These are phyloP conservation scores for Penicillium samsonianum DNA, from an alignment of 495 filamentous ascomycete species.

Conservation along the genomic window DNA sequence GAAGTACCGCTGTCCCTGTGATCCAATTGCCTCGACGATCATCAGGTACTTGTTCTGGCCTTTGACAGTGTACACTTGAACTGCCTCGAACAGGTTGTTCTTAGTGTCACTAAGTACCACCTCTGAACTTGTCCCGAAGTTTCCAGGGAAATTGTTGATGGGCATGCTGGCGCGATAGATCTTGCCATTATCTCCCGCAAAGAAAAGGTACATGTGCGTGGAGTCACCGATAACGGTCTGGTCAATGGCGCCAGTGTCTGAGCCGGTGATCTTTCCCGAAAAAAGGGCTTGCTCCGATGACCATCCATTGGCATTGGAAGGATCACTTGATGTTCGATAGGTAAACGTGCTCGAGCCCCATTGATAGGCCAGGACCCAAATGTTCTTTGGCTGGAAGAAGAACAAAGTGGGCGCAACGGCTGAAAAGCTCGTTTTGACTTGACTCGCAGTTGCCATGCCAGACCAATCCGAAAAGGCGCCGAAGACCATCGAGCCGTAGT, in stretches of 20 bases:
- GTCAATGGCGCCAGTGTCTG: conserved; percentile 55
- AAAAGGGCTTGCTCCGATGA: conserved; percentile 54
- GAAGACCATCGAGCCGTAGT: conserved; percentile 60
- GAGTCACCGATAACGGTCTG: conserved; percentile 51
- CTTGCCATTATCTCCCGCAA: conserved; percentile 63
- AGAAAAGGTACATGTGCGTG: conserved; percentile 64
- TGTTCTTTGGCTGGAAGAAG: conserved; percentile 59
- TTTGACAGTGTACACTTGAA: conserved; percentile 60
- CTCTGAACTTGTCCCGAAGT: conserved; percentile 52
- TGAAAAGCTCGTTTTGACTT: conserved; percentile 47
- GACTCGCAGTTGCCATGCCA: conserved; percentile 53
- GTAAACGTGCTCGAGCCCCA: conserved; percentile 60
- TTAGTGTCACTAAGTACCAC: conserved; percentile 51
- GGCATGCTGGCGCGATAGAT: conserved; percentile 64
- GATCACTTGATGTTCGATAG: conserved; percentile 59
- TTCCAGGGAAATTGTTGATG: conserved; percentile 58
- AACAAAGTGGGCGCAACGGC: conserved; percentile 64
- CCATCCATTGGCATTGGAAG: conserved; percentile 58
- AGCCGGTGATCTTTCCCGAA: conserved; percentile 51
- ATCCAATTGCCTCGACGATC: conserved; percentile 63
- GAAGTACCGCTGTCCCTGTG: conserved; percentile 58
- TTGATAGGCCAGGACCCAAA: conserved; percentile 63
- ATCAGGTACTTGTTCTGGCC: conserved; percentile 58
- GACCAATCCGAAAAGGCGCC: conserved; percentile 56
- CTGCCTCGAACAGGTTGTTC: conserved; percentile 63